These are phyloP conservation scores for Acacia acuminata DNA, from an alignment of 306 rosid species.

Conservation along the genomic window DNA sequence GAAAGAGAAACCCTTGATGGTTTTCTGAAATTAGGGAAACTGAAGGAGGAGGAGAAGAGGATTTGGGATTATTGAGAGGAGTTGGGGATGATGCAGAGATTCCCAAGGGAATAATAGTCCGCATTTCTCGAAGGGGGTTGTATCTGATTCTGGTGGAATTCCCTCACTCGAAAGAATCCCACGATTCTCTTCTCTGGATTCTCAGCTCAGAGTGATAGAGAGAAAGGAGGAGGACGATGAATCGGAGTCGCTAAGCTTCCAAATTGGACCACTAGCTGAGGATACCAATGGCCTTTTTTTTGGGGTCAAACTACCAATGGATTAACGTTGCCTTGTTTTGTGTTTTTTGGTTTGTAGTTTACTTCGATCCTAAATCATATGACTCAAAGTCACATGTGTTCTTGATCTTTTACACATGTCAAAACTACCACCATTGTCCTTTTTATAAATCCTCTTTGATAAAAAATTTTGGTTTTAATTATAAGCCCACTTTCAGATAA, in stretches of 20 bases:
- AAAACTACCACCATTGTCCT: too few relatives aligned
- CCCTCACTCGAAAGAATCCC: constrained; percentile 16
- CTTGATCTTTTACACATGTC: too few relatives aligned
- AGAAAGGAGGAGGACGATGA: not conserved
- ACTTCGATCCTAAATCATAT: too few relatives aligned
- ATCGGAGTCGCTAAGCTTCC: not conserved
- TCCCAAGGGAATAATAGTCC: constrained; percentile 76
- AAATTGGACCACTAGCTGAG: too few relatives aligned
- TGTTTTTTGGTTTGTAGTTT: too few relatives aligned
- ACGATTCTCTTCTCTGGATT: constrained; percentile 13
- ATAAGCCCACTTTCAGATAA: too few relatives aligned
- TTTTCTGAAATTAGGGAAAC: constrained; percentile 43
- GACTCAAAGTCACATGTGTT: too few relatives aligned
- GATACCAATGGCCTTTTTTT: too few relatives aligned
- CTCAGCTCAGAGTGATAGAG: not conserved
- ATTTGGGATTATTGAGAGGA: constrained; percentile 28
- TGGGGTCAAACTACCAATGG: too few relatives aligned
- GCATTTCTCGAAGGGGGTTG: constrained; percentile 60
- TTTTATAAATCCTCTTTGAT: too few relatives aligned
- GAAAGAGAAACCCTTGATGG: constrained; percentile 49
- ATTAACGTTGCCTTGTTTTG: too few relatives aligned
- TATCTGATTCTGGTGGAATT: constrained; percentile 9
- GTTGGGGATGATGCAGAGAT: constrained; percentile 58
- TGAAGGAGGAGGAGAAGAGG: not conserved
- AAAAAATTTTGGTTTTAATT: too few relatives aligned